Base-by-base conservation (phyloP, 331 rosid species). In the Spiraea crenata region DNA sequence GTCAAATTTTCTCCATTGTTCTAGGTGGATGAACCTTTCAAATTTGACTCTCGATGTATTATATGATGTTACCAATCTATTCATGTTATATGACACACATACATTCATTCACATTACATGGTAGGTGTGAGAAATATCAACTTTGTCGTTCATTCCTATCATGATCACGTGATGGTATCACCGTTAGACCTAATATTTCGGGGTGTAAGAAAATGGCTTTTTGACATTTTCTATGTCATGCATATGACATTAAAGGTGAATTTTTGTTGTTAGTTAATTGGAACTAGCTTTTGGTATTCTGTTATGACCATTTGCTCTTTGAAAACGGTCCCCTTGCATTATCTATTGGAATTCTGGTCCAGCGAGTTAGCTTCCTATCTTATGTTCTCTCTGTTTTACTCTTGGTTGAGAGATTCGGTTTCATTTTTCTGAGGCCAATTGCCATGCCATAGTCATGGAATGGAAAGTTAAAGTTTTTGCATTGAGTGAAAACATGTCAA, bases 311-410 rank as follows among this genome's bases (percentile, higher is more conserved):
- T 19, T 5, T 40, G 40, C 4, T 38, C 11, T 51, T 7, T 2
- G 15, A 17, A 3, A 50, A 19, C 1, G 5, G 0, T 17, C 3
- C 2, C 34, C 45, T 25, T 15, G 48, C 49, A 66, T 66, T 66
- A 7, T 15, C 9, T n/a, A 35, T 56, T 66, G 46, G 47, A 49
- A 9, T 15, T 35, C n/a, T 66, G 71, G 58, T 66, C 71, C 71
- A 8, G 15, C 47, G 1, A 15, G 54, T 47, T 47, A 19, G 5
- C 71, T 35, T 66, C 38, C 19, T 34, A 8, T 5, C 44, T 15
- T 12, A 65, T 40, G 9, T 63, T 63, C 4, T 39, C 14, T 61
- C 8, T 63, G 34, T 40, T 48, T 8, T 61, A 5, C 7, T 44
- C 16, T 20, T 64, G 54, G 55, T 13, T 12, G 34, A 46, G 15